phyloP scores from a whole-genome alignment of 2,329 filamentous ascomycete species.

The Colletotrichum ledebouriae region DNA sequence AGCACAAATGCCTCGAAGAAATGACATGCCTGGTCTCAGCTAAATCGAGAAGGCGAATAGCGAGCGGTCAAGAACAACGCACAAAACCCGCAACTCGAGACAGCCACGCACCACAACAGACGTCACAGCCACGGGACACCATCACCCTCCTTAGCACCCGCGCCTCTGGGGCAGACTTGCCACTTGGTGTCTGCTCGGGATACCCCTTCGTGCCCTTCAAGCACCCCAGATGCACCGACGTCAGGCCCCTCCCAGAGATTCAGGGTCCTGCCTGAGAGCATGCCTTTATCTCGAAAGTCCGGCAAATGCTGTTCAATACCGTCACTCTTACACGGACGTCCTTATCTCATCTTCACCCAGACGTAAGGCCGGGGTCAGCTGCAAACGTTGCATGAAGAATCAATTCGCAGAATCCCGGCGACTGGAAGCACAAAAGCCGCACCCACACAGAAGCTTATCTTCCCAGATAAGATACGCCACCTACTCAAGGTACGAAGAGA shows the following conservation, averaged over 20 bases:
- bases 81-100: slow-evolving; percentile 37
- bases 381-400: slow-evolving; percentile 36
- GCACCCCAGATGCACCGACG: slow-evolving; percentile 20
- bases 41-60: slow-evolving; percentile 15
- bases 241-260: slow-evolving; percentile 24
- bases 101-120: slow-evolving; percentile 32
- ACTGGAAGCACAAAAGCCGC: slow-evolving; percentile 36
- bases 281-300: slow-evolving; percentile 12
- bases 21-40: slow-evolving; percentile 20
- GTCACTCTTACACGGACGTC: neutral
- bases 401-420: slow-evolving; percentile 32
- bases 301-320: slow-evolving; percentile 27
- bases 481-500: neutral
- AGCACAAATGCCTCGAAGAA: slow-evolving; percentile 33
- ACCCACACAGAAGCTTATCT: slow-evolving; percentile 36
- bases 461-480: neutral
- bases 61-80: slow-evolving; percentile 36
- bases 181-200: slow-evolving; percentile 5
- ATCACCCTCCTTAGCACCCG: slow-evolving; percentile 12
- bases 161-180: slow-evolving; percentile 2
- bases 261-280: slow-evolving; percentile 35
- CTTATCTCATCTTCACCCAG: neutral
- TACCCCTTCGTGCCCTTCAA: slow-evolving; percentile 34
- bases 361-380: slow-evolving; percentile 13
- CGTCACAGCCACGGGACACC: slow-evolving; percentile 30